phyloP scores from a whole-genome alignment of 2,329 filamentous ascomycete species.

The Ceratocystis harringtonii region DNA sequence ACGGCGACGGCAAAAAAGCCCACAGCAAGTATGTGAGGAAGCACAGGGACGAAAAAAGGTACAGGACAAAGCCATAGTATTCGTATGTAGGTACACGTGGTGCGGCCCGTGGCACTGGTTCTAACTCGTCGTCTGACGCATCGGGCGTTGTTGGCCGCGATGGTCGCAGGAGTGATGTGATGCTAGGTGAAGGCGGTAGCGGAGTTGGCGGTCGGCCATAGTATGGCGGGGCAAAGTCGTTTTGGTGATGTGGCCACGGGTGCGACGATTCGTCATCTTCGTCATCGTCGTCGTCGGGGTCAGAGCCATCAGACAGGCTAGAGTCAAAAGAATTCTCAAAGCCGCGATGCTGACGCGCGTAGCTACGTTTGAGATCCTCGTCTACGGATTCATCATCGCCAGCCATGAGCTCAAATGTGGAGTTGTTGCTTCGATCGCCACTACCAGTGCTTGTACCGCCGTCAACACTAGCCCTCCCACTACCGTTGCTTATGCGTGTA shows the following conservation, averaged over 20 bases:
- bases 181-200: constrained; percentile 75
- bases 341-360: background rate
- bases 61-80: constrained; percentile 96
- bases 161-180: constrained; percentile 80
- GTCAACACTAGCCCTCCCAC: background rate
- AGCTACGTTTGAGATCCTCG: background rate
- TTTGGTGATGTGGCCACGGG: constrained; percentile 34
- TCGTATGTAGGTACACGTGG: constrained; percentile 98
- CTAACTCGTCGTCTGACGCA: constrained; percentile 71
- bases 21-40: constrained; percentile 64
- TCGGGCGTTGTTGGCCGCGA: constrained; percentile 90
- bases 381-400: constrained; percentile 3
- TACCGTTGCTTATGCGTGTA: background rate
- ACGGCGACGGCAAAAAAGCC: constrained; percentile 83
- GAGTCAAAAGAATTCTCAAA: constrained; percentile 5
- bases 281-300: background rate
- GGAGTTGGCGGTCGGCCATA: constrained; percentile 95
- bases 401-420: constrained; percentile 8
- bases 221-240: constrained; percentile 65
- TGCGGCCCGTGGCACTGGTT: constrained; percentile 63
- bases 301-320: background rate
- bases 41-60: constrained; percentile 69
- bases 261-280: constrained; percentile 23
- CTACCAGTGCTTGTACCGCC: background rate
- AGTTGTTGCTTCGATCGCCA: background rate